phyloP scores from a whole-genome alignment of 768 basidiomycete species.

The Auricularia sp. region DNA sequence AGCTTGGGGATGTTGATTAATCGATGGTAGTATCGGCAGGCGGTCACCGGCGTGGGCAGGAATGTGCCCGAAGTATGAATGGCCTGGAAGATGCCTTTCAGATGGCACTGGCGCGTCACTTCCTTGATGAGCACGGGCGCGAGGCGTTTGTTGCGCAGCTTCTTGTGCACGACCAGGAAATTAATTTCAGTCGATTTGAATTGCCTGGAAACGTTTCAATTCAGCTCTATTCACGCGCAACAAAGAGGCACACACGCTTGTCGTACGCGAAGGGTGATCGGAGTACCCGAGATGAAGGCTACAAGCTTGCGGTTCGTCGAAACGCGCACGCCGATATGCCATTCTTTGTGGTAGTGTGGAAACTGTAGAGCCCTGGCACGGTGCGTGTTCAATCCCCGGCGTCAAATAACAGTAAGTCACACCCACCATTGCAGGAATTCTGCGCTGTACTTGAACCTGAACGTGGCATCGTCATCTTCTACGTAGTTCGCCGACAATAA shows the following conservation, averaged over 20 bases:
- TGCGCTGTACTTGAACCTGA: slow-evolving; percentile 91
- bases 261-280: slow-evolving; percentile 77
- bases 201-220: slow-evolving; percentile 32
- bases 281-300: slow-evolving; percentile 92
- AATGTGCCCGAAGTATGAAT: slow-evolving; percentile 94
- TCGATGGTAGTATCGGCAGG: slow-evolving; percentile 81
- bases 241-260: slow-evolving; percentile 46
- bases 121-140: slow-evolving; percentile 97
- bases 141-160: slow-evolving; percentile 86
- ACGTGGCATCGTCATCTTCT: slow-evolving; percentile 91
- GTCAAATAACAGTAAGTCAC: too few species aligned
- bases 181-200: slow-evolving; percentile 86
- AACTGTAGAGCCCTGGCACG: slow-evolving; percentile 64
- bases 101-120: slow-evolving; percentile 84
- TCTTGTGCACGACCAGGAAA: slow-evolving; percentile 96
- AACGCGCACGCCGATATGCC: slow-evolving; percentile 94
- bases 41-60: slow-evolving; percentile 85
- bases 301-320: slow-evolving; percentile 86
- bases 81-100: slow-evolving; percentile 89
- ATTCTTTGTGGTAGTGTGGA: slow-evolving; percentile 86
- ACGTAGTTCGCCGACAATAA: slow-evolving; percentile 90
- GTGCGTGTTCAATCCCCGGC: slow-evolving; percentile 35
- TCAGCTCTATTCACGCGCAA: neutral
- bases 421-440: slow-evolving; percentile 80
- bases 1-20: slow-evolving; percentile 87